Percentiles rank a stretch among this genome's conserved stretches.
Evolutionary conservation across 1,284 basidiomycete genomes (phyloP).

Genomic region (Vanrija pseudolonga): DNA sequence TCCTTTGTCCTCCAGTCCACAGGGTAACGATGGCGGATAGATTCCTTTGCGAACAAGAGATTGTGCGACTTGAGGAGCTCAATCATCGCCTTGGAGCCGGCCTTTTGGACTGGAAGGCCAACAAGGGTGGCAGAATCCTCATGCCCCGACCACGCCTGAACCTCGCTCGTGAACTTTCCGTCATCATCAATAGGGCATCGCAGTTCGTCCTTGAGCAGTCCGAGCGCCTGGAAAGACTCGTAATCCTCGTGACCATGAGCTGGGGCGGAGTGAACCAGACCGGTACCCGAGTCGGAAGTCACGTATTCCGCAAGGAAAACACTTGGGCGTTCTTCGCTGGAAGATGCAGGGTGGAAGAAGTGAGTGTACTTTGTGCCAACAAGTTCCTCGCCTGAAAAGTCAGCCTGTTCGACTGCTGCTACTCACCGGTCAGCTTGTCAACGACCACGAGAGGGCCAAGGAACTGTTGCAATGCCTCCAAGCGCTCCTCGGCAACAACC

Average conservation of each 20-base stretch:
- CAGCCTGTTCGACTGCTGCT: neutral
- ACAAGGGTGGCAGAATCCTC: slow-evolving; percentile 40
- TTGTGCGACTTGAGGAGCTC: slow-evolving; percentile 59
- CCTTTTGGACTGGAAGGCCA: slow-evolving; percentile 68
- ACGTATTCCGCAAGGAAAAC: slow-evolving; percentile 63
- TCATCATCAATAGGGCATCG: slow-evolving; percentile 75
- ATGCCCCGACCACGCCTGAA: slow-evolving; percentile 58
- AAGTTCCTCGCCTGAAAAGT: slow-evolving; percentile 59
- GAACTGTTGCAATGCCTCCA: slow-evolving; percentile 56
- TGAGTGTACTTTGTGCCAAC: slow-evolving; percentile 64
- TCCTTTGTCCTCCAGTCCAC: slow-evolving; percentile 96
- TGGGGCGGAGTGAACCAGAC: slow-evolving; percentile 92
- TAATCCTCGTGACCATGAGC: slow-evolving; percentile 96
- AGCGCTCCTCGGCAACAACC: slow-evolving; percentile 68
- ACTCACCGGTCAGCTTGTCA: slow-evolving; percentile 56
- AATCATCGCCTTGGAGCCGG: slow-evolving; percentile 66
- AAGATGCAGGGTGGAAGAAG: slow-evolving; percentile 58
- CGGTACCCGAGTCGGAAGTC: slow-evolving; percentile 84
- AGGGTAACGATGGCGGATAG: slow-evolving; percentile 83
- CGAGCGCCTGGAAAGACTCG: slow-evolving; percentile 57
- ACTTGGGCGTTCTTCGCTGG: slow-evolving; percentile 54
- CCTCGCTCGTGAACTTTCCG: slow-evolving; percentile 66
- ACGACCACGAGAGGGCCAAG: slow-evolving; percentile 58
- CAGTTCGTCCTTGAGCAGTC: slow-evolving; percentile 41
- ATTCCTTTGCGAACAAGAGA: slow-evolving; percentile 64